Percentiles rank a stretch among this genome's conserved stretches.
These are phyloP conservation scores for Scytalidium lignicola DNA, from an alignment of 2,329 filamentous ascomycete genomes.

Conservation along the genomic window DNA sequence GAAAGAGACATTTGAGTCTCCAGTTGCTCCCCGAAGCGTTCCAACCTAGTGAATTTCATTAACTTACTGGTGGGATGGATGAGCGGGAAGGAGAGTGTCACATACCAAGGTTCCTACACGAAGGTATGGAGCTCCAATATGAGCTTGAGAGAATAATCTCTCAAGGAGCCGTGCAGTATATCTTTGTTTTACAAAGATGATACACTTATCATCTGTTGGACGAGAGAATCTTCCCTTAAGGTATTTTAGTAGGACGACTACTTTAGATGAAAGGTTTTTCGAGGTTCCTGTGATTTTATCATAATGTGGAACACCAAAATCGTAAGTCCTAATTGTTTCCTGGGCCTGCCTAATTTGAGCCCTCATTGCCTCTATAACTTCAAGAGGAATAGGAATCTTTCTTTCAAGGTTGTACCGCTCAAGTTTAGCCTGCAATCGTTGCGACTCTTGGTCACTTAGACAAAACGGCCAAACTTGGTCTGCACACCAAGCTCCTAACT, in stretches of 20 bases:
- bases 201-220: slow-evolving; percentile 60
- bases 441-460: slow-evolving; percentile 56
- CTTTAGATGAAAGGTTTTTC: slow-evolving; percentile 64
- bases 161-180: slow-evolving; percentile 71
- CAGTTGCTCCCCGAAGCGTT: slow-evolving; percentile 41
- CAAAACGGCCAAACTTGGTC: slow-evolving; percentile 75
- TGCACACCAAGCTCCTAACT: slow-evolving; percentile 78
- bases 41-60: slow-evolving; percentile 32
- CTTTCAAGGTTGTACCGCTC: slow-evolving; percentile 34
- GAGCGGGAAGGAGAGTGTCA: not conserved
- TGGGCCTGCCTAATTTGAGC: slow-evolving; percentile 54
- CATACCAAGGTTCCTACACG: slow-evolving; percentile 58
- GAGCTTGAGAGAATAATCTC: slow-evolving; percentile 56
- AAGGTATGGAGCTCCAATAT: slow-evolving; percentile 54
- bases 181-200: slow-evolving; percentile 80
- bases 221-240: slow-evolving; percentile 59
- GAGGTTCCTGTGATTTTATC: slow-evolving; percentile 5
- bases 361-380: slow-evolving; percentile 47
- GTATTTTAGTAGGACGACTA: slow-evolving; percentile 54
- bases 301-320: slow-evolving; percentile 35
- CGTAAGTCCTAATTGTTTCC: slow-evolving; percentile 47
- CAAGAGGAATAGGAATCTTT: slow-evolving; percentile 21
- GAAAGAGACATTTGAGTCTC: slow-evolving; percentile 57
- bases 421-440: slow-evolving; percentile 54
- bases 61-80: slow-evolving; percentile 1